Base-by-base conservation (phyloP, 768 basidiomycete genomes). In the Hemileccinum rubropunctum region DNA sequence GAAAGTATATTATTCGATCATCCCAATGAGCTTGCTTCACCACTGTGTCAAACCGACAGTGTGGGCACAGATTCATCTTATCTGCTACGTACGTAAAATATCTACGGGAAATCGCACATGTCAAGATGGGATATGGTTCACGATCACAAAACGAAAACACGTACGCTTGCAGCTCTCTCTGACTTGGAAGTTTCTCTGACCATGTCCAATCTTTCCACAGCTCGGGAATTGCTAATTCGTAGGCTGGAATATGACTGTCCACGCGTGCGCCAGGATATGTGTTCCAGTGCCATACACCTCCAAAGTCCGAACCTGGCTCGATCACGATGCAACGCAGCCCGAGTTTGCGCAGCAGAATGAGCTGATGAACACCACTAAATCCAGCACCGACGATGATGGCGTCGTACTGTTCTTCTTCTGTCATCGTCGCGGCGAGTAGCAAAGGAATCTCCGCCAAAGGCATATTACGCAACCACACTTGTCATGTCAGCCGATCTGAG, bases 251-350 rank as follows among this genome's bases (percentile, higher is more conserved):
- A 1, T 21, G 17, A 20, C 27, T 48, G 46, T 58, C 56, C 8
- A 38, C 56, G 0, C 56, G 47, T 4, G 56, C 56, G 2, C 56
- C 57, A 0, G 56, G 57, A 32, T 58, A 58, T 28, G 7, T 48
- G 45, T 58, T 58, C 56, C 57, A 54, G 36, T 42, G 17, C 51
- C 57, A 58, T 0, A 39, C 32, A 7, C 57, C 57, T 17, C 56
- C 56, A 1, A 58, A 26, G 15, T 53, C 51, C 0, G 57, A 53
- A 1, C 42, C 57, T 12, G 51, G 48, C 0, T 58, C 56, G 37
- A 58, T 34, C 15, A 54, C 12, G 1, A 6, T 45, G 48, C 56
- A 58, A 13, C 43, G 39, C 42, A 58, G 39, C 6, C 56, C 56
- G 4, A 50, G 42, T 15, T 47, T 2, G 23, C 48, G 43, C n/a